A percentile compares a stretch with the other conserved stretches of the same genome.
These are phyloP conservation scores for Sporothrix variecibatus DNA, from an alignment of 2,329 filamentous ascomycete species.

Conservation along the genomic window DNA sequence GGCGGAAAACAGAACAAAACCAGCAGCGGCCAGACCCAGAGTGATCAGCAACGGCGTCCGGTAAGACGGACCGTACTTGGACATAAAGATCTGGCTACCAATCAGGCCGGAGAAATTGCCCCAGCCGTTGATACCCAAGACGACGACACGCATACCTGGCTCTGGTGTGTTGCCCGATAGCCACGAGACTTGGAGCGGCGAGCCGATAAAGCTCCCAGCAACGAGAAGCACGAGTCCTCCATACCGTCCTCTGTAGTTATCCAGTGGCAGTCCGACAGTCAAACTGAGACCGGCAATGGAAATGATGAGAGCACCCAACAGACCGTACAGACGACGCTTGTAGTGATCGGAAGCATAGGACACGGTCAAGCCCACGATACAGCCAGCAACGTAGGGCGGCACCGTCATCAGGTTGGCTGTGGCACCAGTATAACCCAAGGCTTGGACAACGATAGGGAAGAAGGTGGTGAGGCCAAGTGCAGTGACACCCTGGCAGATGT, in stretches of 20 bases:
- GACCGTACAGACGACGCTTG: constrained; percentile 22
- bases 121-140: constrained; percentile 24
- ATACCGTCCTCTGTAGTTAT: constrained; percentile 17
- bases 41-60: constrained; percentile 21
- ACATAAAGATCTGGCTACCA: constrained; percentile 20
- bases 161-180: constrained; percentile 26
- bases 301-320: constrained; percentile 17
- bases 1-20: background rate
- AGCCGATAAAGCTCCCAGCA: constrained; percentile 21
- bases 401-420: constrained; percentile 22
- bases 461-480: constrained; percentile 23
- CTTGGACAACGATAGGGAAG: constrained; percentile 26
- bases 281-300: constrained; percentile 17
- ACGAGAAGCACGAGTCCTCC: constrained; percentile 22
- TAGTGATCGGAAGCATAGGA: constrained; percentile 20
- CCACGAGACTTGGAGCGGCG: constrained; percentile 25
- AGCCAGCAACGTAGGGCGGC: constrained; percentile 23
- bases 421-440: constrained; percentile 29
- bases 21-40: constrained; percentile 17
- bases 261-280: constrained; percentile 16
- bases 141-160: constrained; percentile 22
- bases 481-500: constrained; percentile 25
- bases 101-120: constrained; percentile 25
- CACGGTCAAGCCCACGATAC: constrained; percentile 14
- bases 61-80: constrained; percentile 23